Percentiles rank a stretch among this genome's conserved stretches.
Evolutionary conservation across 192 early-diverging fungal species (phyloP).

Genomic region (Ambispora gerdemannii): DNA sequence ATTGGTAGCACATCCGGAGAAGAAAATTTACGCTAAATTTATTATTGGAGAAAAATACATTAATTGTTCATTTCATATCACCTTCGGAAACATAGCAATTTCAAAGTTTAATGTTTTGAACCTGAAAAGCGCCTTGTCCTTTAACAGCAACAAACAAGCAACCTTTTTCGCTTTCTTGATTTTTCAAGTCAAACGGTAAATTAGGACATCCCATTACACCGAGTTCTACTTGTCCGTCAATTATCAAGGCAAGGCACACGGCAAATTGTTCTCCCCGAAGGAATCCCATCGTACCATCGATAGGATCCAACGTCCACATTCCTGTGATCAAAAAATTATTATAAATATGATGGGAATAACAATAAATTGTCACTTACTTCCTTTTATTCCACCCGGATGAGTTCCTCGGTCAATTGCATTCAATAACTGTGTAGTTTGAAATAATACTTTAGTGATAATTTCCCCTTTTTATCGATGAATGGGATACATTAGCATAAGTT

Average conservation of each 20-base stretch:
- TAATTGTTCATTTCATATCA: background rate
- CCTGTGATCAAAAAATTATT: conserved; percentile 66
- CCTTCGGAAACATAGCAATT: background rate
- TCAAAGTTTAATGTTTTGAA: conserved; percentile 32
- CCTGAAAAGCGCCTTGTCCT: conserved; percentile 89
- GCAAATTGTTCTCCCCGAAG: conserved; percentile 96
- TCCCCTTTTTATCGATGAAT: background rate
- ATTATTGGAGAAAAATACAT: background rate
- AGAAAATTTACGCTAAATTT: conserved; percentile 58
- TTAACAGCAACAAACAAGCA: conserved; percentile 83
- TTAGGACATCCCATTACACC: conserved; percentile 90
- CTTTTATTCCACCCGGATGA: conserved; percentile 20
- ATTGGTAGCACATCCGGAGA: conserved; percentile 59
- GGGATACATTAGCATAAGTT: background rate
- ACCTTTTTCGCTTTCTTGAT: conserved; percentile 68
- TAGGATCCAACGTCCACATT: conserved; percentile 81
- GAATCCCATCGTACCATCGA: conserved; percentile 99
- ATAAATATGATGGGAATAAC: conserved; percentile 43
- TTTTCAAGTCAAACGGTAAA: conserved; percentile 58
- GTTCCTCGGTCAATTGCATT: conserved; percentile 89
- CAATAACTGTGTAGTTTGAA: conserved; percentile 53
- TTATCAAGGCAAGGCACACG: conserved; percentile 89
- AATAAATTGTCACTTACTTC: conserved; percentile 15
- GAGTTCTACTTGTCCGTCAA: conserved; percentile 83
- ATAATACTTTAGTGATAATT: background rate